Base-by-base conservation (phyloP, 805 yeast species). In the Wickerhamiella lipophila region DNA sequence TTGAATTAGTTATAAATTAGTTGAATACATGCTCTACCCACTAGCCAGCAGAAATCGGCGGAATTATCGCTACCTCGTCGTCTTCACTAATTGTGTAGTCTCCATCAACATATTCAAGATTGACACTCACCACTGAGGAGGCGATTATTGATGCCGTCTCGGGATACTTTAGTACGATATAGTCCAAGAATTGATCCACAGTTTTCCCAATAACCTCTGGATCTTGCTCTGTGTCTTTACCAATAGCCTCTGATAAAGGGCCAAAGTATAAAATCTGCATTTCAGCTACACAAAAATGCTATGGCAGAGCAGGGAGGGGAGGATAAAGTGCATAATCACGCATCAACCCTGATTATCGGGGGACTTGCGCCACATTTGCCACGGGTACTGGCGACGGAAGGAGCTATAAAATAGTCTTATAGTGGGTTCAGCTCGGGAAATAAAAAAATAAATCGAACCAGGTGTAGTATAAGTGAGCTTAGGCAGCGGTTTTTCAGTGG, bases 41-140 rank as follows among this genome's bases (percentile, higher is more conserved):
- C 40, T 48, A 59, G 19, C 63, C 64, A 1, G 59, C 61, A 2
- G 63, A 58, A 2, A 60, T 61, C 1, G 64, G 63, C 6, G 64
- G 64, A 34, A 60, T 56, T 11, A 60, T 39, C 3, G 62, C 62
- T 6, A 60, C 50, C 38, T 60, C 63, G 41, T 58, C 57, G 40
- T 43, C 41, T 2, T 40, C 44, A 6, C 4, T 15, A 3, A 60
- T 25, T 12, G 6, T 13, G 6, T 45, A n/a, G 13, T 45, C 49
- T 8, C 27, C 39, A 22, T 46, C 50, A 6, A 53, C 56, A 34
- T 59, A 59, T 18, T 58, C 59, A 11, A 55, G 49, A 34, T 58
- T 53, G 9, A 56, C 58, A 0, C 60, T 47, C 5, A 58, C 41
- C n/a, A 59, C 61, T 29, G 59, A 54, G 15, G 58, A 38, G 11